Percentiles rank a stretch among this genome's conserved stretches.
These are phyloP conservation scores for Calonectria montana DNA, from an alignment of 2,329 filamentous ascomycete species.

Conservation along the genomic window DNA sequence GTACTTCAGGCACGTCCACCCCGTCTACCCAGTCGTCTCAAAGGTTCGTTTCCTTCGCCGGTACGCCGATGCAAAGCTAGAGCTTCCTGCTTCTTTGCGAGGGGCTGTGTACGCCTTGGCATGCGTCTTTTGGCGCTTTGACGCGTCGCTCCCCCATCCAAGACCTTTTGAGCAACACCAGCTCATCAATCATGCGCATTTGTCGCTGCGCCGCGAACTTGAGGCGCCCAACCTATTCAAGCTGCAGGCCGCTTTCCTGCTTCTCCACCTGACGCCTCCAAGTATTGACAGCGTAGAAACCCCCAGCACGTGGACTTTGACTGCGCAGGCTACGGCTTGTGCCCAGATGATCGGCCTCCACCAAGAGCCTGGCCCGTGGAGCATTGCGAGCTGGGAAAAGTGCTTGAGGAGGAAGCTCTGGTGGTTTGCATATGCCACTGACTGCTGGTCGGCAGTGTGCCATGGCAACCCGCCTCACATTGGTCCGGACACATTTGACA, in stretches of 20 bases:
- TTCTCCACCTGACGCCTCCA: slow-evolving; percentile 58
- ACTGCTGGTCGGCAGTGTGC: slow-evolving; percentile 58
- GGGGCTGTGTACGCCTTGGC: slow-evolving; percentile 59
- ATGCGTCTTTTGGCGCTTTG: slow-evolving; percentile 54
- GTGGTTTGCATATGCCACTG: slow-evolving; percentile 57
- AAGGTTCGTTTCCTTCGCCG: slow-evolving; percentile 56
- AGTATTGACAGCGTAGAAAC: slow-evolving; percentile 59
- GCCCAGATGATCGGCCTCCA: slow-evolving; percentile 61
- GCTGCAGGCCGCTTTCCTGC: slow-evolving; percentile 58
- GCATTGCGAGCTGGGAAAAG: slow-evolving; percentile 56
- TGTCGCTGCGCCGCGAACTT: slow-evolving; percentile 56
- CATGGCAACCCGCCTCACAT: slow-evolving; percentile 61
- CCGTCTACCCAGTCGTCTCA: slow-evolving; percentile 56
- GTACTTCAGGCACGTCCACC: slow-evolving; percentile 59
- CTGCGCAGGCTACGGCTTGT: slow-evolving; percentile 55
- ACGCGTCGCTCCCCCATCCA: slow-evolving; percentile 43
- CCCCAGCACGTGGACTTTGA: slow-evolving; percentile 56
- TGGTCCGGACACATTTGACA: slow-evolving; percentile 53
- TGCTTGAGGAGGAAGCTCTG: slow-evolving; percentile 56
- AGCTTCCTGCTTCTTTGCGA: slow-evolving; percentile 57
- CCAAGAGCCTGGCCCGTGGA: slow-evolving; percentile 55
- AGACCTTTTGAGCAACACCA: slow-evolving; percentile 55
- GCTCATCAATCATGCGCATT: slow-evolving; percentile 54
- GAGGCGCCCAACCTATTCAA: slow-evolving; percentile 59
- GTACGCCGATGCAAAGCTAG: slow-evolving; percentile 51